Evolutionary conservation across 768 basidiomycete genomes (phyloP).

Genomic region (Rhizopogon sp.): DNA sequence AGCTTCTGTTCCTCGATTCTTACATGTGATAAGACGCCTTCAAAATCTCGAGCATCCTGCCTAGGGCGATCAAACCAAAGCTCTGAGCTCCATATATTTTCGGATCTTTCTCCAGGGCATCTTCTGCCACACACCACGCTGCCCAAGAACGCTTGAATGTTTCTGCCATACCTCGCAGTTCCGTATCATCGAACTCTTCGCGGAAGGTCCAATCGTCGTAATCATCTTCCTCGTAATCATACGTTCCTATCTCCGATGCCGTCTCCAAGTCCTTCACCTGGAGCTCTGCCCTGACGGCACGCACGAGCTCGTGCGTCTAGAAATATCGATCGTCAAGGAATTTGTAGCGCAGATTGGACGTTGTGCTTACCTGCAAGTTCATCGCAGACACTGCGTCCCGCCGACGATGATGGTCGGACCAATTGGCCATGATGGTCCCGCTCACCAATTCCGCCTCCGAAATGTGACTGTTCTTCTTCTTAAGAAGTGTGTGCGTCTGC

Average conservation of each 20-base stretch:
- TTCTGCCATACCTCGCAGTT: constrained; percentile 25
- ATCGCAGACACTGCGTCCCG: constrained; percentile 35
- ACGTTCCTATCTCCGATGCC: constrained; percentile 8
- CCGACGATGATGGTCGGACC: constrained; percentile 36
- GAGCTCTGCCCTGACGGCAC: constrained; percentile 31
- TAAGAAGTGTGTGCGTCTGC: constrained; percentile 30
- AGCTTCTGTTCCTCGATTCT: background rate
- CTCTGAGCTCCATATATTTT: constrained; percentile 35
- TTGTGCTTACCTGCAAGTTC: constrained; percentile 36
- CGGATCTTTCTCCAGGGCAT: constrained; percentile 17
- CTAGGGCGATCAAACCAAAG: constrained; percentile 45
- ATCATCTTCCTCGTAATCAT: constrained; percentile 23
- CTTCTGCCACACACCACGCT: constrained; percentile 38
- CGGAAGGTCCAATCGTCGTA: constrained; percentile 22
- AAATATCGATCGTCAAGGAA: constrained; percentile 5
- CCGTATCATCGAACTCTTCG: constrained; percentile 23
- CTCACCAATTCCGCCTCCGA: constrained; percentile 40
- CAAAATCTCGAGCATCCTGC: constrained; percentile 35
- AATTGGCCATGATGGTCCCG: constrained; percentile 41
- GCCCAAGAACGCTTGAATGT: constrained; percentile 37
- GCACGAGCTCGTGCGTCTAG: constrained; percentile 36
- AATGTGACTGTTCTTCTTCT: constrained; percentile 28
- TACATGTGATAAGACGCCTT: constrained; percentile 10
- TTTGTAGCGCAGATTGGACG: background rate
- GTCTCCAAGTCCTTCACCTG: constrained; percentile 7